A percentile compares a stretch with the other conserved stretches of the same genome.
These are phyloP conservation scores for Colletotrichum orchidophilum DNA, from an alignment of 2,329 filamentous ascomycete genomes.

Conservation along the genomic window DNA sequence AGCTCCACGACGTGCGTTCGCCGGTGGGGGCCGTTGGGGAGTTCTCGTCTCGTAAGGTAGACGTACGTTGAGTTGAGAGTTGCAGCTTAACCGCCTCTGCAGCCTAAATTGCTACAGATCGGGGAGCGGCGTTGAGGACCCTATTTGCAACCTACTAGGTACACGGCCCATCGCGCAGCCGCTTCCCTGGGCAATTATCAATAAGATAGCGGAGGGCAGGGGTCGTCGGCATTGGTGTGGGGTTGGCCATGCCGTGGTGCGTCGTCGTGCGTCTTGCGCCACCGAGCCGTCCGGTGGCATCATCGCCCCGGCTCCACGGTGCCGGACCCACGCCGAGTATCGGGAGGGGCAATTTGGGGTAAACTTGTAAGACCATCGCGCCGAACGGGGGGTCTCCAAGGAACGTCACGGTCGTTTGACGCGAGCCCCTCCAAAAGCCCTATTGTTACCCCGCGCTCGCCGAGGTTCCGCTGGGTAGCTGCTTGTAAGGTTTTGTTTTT, in stretches of 20 bases:
- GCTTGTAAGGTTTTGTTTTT: not conserved
- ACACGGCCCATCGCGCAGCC: not conserved
- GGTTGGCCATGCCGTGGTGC: constrained; percentile 5
- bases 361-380: not conserved
- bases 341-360: constrained; percentile 29
- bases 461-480: not conserved
- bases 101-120: not conserved
- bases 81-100: constrained; percentile 2
- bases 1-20: not conserved
- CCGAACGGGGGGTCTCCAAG: constrained; percentile 17
- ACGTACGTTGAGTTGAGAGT: not conserved
- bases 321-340: constrained; percentile 33
- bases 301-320: constrained; percentile 30
- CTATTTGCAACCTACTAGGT: no score
- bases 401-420: not conserved
- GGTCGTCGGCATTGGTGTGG: not conserved
- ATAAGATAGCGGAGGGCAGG: not conserved
- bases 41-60: not conserved
- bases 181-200: constrained; percentile 2
- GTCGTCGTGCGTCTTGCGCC: constrained; percentile 29
- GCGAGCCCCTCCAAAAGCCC: not conserved
- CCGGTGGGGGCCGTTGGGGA: not conserved
- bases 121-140: no score
- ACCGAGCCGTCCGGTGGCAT: constrained; percentile 32
- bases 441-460: not conserved